Evolutionary conservation across 495 filamentous ascomycete genomes (phyloP).

Genomic region (Apiosordaria backusii): DNA sequence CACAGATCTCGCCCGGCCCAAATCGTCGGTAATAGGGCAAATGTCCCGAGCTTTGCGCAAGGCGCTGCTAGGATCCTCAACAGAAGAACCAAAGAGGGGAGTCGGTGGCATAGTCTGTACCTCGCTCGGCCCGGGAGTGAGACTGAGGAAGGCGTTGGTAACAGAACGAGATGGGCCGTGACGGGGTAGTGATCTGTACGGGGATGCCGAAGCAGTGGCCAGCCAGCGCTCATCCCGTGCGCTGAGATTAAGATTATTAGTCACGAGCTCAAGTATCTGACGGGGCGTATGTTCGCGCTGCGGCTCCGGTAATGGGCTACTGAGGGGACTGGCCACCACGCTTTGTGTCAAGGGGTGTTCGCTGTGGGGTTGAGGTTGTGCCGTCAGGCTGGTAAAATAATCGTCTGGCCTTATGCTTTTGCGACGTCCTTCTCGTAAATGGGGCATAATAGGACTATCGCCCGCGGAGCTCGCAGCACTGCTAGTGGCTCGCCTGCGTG

Average conservation of each 20-base stretch:
- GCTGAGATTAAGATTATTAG: slow-evolving; percentile 41
- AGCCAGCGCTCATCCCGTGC: slow-evolving; percentile 42
- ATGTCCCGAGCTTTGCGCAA: slow-evolving; percentile 48
- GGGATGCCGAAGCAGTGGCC: slow-evolving; percentile 24
- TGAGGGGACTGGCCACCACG: slow-evolving; percentile 65
- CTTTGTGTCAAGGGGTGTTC: slow-evolving; percentile 85
- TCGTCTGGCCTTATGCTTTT: slow-evolving; percentile 72
- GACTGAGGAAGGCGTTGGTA: slow-evolving; percentile 53
- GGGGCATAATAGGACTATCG: slow-evolving; percentile 39
- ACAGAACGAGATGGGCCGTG: slow-evolving; percentile 45
- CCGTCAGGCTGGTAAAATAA: slow-evolving; percentile 46
- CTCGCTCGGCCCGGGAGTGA: slow-evolving; percentile 37
- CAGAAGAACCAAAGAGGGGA: slow-evolving; percentile 45
- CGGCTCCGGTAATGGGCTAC: slow-evolving; percentile 34
- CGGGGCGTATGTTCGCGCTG: background rate
- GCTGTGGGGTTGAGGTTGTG: slow-evolving; percentile 37
- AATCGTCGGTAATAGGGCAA: slow-evolving; percentile 43
- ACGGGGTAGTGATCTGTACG: slow-evolving; percentile 24
- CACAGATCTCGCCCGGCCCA: slow-evolving; percentile 49
- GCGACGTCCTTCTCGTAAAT: slow-evolving; percentile 53
- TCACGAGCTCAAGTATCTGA: slow-evolving; percentile 35
- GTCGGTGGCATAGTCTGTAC: slow-evolving; percentile 43
- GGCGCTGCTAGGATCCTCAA: slow-evolving; percentile 37
- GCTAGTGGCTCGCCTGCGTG: slow-evolving; percentile 53
- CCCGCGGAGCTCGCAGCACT: slow-evolving; percentile 55